Evolutionary conservation across 164 flowering plant genomes (phyloP).

Genomic region (Vitis riparia): DNA sequence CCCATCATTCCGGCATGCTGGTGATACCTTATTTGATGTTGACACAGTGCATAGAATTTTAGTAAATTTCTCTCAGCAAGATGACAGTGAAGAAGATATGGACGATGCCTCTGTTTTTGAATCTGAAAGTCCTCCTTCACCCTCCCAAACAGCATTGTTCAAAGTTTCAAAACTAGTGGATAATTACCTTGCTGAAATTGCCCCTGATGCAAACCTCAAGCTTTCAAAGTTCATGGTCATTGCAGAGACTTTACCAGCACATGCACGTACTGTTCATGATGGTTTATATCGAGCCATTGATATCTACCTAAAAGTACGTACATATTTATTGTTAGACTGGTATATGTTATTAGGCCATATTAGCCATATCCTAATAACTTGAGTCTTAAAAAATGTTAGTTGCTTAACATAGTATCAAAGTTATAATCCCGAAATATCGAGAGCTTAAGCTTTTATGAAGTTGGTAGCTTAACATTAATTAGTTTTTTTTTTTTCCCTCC

Average conservation of each 20-base stretch:
- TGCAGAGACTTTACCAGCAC: conserved; percentile 74
- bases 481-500: too few species aligned
- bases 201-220: conserved; percentile 87
- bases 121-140: conserved; percentile 64
- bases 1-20: conserved; percentile 67
- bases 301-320: conserved; percentile 73
- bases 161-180: conserved; percentile 79
- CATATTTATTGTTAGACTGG: too few species aligned
- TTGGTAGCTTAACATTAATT: too few species aligned
- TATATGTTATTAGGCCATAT: too few species aligned
- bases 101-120: conserved; percentile 65
- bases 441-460: too few species aligned
- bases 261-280: conserved; percentile 75
- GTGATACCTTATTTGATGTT: conserved; percentile 78
- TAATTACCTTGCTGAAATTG: conserved; percentile 87
- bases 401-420: too few species aligned
- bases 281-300: conserved; percentile 86
- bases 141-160: conserved; percentile 64
- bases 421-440: too few species aligned
- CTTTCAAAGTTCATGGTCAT: conserved; percentile 71
- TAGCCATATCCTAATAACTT: too few species aligned
- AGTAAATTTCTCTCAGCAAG: conserved; percentile 75
- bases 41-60: conserved; percentile 85
- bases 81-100: conserved; percentile 70
- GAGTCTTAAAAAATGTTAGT: too few species aligned